These are phyloP conservation scores for Backusella macrospora DNA, from an alignment of 192 early-diverging fungal genomes.

Conservation along the genomic window DNA sequence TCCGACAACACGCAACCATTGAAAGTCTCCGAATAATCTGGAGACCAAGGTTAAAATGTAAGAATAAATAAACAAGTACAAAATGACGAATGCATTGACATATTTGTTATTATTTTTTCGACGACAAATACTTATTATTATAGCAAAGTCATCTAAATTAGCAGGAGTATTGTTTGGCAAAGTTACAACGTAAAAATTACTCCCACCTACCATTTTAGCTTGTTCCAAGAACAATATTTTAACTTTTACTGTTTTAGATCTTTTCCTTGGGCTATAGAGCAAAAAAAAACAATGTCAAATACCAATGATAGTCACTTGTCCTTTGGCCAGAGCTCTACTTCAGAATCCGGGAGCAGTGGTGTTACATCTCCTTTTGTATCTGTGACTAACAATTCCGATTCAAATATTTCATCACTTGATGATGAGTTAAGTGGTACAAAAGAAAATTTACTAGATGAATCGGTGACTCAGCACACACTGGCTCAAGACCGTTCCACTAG, in stretches of 20 bases:
- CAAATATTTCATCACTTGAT: constrained; percentile 13
- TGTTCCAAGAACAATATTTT: neutral
- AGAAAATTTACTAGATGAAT: neutral
- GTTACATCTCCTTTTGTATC: neutral
- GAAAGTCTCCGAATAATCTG: constrained; percentile 50
- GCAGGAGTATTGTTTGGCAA: constrained; percentile 27
- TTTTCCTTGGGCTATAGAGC: constrained; percentile 11
- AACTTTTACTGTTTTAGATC: constrained; percentile 18
- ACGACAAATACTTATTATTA: neutral
- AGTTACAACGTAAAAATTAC: constrained; percentile 29
- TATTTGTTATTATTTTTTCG: too few species aligned
- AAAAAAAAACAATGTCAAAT: neutral
- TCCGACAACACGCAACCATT: constrained; percentile 45
- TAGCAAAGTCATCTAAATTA: constrained; percentile 36
- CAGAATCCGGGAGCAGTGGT: neutral
- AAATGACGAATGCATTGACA: too few species aligned
- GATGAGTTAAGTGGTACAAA: neutral
- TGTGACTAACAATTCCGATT: neutral
- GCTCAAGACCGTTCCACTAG: neutral
- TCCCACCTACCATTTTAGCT: neutral
- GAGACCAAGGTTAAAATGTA: constrained; percentile 43
- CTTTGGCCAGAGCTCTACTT: neutral
- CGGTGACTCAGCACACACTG: neutral
- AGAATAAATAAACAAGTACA: neutral
- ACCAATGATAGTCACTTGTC: neutral